phyloP scores from a whole-genome alignment of 768 basidiomycete species.

The Trametes cinnabarina region DNA sequence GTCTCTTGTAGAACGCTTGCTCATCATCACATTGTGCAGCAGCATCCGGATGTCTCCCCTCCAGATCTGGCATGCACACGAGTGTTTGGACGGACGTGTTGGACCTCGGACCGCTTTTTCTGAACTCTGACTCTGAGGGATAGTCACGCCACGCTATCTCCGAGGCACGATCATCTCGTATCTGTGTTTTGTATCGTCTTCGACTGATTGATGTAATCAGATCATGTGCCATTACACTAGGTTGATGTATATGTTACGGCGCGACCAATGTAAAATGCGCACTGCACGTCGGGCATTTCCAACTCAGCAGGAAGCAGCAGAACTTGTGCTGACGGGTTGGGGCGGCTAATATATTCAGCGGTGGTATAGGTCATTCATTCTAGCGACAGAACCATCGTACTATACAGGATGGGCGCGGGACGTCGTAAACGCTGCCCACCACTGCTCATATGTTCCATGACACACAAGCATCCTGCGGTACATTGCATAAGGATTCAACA shows the following conservation, averaged over 20 bases:
- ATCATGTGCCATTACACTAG: background rate
- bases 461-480: background rate
- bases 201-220: background rate
- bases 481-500: background rate
- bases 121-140: too few species aligned
- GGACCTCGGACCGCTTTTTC: too few species aligned
- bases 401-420: background rate
- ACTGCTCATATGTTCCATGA: background rate
- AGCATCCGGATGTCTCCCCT: too few species aligned
- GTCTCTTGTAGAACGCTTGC: too few species aligned
- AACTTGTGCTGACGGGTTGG: background rate
- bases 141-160: background rate
- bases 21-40: too few species aligned
- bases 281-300: background rate
- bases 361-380: background rate
- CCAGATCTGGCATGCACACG: too few species aligned
- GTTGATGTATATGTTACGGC: background rate
- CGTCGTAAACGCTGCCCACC: background rate
- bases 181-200: background rate
- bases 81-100: too few species aligned
- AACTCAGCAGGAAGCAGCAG: background rate
- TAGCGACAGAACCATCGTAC: background rate
- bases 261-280: background rate
- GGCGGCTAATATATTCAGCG: background rate
- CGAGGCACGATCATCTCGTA: background rate